These are phyloP conservation scores for Emergomyces orientalis DNA, from an alignment of 2,329 filamentous ascomycete species.

Conservation along the genomic window DNA sequence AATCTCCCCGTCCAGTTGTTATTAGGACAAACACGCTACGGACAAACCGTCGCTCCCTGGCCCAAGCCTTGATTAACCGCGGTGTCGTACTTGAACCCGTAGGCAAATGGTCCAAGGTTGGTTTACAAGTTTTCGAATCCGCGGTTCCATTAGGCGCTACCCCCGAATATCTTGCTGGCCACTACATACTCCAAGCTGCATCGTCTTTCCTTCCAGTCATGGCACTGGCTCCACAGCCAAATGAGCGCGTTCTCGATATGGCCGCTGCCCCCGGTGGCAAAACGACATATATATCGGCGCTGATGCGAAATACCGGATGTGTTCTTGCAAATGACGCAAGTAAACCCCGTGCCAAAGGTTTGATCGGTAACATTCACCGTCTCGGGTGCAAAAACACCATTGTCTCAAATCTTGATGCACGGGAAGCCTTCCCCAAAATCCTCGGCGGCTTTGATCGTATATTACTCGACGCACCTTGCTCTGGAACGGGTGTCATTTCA, in stretches of 20 bases:
- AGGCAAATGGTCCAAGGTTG: constrained; percentile 97
- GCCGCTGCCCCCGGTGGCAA: constrained; percentile 92
- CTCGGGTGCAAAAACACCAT: constrained; percentile 88
- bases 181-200: constrained; percentile 96
- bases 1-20: constrained; percentile 83
- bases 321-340: constrained; percentile 96
- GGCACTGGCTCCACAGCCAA: constrained; percentile 87
- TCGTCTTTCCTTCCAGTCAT: constrained; percentile 96
- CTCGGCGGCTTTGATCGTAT: constrained; percentile 95
- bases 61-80: constrained; percentile 87
- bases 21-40: constrained; percentile 94
- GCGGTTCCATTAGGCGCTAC: constrained; percentile 83
- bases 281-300: constrained; percentile 87
- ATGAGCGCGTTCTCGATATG: constrained; percentile 89
- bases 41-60: constrained; percentile 66
- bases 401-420: constrained; percentile 89
- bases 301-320: constrained; percentile 95
- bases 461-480: constrained; percentile 88
- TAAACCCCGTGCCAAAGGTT: constrained; percentile 85
- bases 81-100: constrained; percentile 94
- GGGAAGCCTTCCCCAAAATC: constrained; percentile 77
- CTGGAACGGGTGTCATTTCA: constrained; percentile 91
- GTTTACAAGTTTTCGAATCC: constrained; percentile 90
- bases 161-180: constrained; percentile 90
- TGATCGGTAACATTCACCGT: constrained; percentile 96